Evolutionary conservation across 2,329 filamentous ascomycete species (phyloP), one percentile per base, ranked within the genome.

Genomic region (Parastagonospora nodorum): DNA sequence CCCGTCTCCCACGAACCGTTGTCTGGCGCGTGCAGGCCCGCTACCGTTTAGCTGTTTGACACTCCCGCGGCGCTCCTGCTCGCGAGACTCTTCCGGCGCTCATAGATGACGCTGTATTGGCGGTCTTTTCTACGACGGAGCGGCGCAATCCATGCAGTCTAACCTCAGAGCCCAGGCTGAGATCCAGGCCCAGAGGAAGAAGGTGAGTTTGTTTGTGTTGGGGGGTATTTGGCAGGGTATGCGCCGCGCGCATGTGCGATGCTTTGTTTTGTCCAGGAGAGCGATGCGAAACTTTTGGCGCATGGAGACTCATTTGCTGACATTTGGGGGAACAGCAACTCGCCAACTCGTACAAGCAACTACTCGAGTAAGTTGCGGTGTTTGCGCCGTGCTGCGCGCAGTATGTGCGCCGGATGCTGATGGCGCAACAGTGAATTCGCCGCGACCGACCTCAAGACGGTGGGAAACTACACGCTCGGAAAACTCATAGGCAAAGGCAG

Each of bases 401-500:
- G 10, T n/a, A 12, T 36, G 33, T 16, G 16, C n/a, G 8, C n/a
- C 36, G 35, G 19, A 37, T 33, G 28, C 45, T 45, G 45, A 45
- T 42, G 50, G 51, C 52, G 50, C 61, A 47, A 51, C 74, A 97
- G 91, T 79, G 93, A 97, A 77, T 99, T 99, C 79, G 88, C 90
- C 53, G 91, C 90, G 64, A 89, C 88, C 72, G 93, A 99, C 60
- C 85, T 99, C 61, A 88, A 89, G 68, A 90, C 88, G 47, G 94
- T 99, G 54, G 94, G 94, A 63, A 97, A 97, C 78, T 99, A 99
- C 75, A 88, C 87, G 31, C 83, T 99, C 50, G 94, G 94, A 39
- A 87, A 87, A 52, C 81, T 99, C 51, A 96, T 99, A 71, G 94
- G 94, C 61, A 99, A 97, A 73, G 94, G 94, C 50, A 97, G 92